Base-by-base conservation (phyloP, 768 basidiomycete species). In the Leucosporidium creatinivorum region DNA sequence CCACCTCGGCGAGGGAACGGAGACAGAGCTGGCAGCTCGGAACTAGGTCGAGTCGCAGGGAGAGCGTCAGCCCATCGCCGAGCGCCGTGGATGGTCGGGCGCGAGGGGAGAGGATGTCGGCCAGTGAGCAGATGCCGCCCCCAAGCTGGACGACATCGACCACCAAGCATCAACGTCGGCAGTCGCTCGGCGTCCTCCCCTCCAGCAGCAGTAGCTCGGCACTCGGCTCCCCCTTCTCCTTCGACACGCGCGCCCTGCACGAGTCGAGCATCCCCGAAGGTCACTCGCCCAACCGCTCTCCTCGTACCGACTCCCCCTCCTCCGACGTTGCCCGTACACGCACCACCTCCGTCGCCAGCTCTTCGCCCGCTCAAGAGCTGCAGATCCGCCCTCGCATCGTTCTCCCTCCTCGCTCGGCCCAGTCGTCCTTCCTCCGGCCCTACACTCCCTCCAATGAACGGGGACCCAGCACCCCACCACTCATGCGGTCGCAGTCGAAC, bases 321-420 rank as follows among this genome's bases (percentile, higher is more conserved):
- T 33, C 30, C 50, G 50, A 63, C 10, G 50, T 33, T 30, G 17
- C 33, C 21, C 30, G 62, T 1, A 26, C 31, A 0, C 17, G 49
- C 31, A 25, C 62, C 50, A 39, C 25, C 23, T 54, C 62, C 7
- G 5, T 31, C 21, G 48, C 49, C 23, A 31, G 26, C 26, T 48
- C 47, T 19, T 33, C 52, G 28, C 18, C 26, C 39, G 50, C 49
- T 13, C 2, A 50, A 6, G 64, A 65, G 25, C 55, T 65, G 23
- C 58, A 47, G 8, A 65, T 65, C 47, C 64, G 64, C 23, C 64
- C 64, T 19, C 44, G 47, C 23, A 59, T 65, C 54, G 56, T 65
- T 15, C 36, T 64, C 28, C 31, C 57, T 23, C 57, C 30, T 13
- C 57, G 31, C 15, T 44, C 39, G 39, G 39, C 39, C 1, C 57